Base-by-base conservation (phyloP, 2,329 filamentous ascomycete genomes). In the Didymella pinodella region DNA sequence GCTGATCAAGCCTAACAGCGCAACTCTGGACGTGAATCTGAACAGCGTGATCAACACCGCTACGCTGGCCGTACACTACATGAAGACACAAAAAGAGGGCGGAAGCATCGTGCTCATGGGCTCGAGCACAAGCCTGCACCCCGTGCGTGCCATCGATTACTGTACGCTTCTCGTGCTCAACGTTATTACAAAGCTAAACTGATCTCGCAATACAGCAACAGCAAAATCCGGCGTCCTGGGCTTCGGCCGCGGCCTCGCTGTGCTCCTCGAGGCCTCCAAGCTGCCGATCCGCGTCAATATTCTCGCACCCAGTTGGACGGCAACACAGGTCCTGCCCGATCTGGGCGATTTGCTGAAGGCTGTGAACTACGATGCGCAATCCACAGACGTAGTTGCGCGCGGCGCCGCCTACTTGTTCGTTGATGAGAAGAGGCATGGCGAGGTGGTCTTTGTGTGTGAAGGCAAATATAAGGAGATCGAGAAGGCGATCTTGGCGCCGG, bases 191-290 rank as follows among this genome's bases (percentile, higher is more conserved):
- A 7, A n/a, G 2, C n/a, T 31, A 0, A 14, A 6, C 51, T 63
- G 4, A 68, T 32, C 12, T 14, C 52, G 59, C 26, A 53, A 26
- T 20, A 54, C 47, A 82, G 81, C 81, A 1, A 79, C 81, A 1
- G 75, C 84, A 28, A 88, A 88, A 58, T 82, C 86, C 54, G 85
- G 79, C 22, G 80, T 85, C 0, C 61, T 87, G 0, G 85, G 85
- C 2, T 80, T 85, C 54, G 78, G 83, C 22, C 80, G 85, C 28
- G 80, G 82, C 3, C 71, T 85, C 10, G 69, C 78, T 1, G 71
- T 74, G 2, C 70, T 80, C 3, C 63, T 84, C 2, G 62, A 67
- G 12, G 65, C 64, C 2, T 72, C 76, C 11, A 60, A 68, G 18
- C 59, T 83, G 1, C 81, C 83, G 1, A 81, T 88, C 43, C 82